Evolutionary conservation across 371 early-diverging fungal species (phyloP).

Genomic region (Mucor irregularis): DNA sequence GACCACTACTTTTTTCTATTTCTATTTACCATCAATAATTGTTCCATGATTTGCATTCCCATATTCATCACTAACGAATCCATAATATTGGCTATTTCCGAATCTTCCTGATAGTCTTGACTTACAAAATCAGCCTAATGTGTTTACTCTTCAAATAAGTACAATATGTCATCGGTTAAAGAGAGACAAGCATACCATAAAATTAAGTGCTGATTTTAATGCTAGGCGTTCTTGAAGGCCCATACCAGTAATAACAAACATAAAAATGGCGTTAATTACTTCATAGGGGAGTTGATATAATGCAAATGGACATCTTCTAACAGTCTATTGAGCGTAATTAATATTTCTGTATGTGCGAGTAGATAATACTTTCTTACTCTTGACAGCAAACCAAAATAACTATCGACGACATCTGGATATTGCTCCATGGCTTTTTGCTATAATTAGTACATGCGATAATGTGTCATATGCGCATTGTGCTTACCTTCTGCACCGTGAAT

Average conservation of each 20-base stretch:
- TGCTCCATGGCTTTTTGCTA: slow-evolving; percentile 45
- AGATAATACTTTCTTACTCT: slow-evolving; percentile 39
- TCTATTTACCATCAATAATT: slow-evolving; percentile 48
- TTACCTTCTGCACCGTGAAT: slow-evolving; percentile 54
- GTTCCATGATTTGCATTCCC: slow-evolving; percentile 58
- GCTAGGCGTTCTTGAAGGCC: slow-evolving; percentile 64
- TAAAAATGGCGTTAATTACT: slow-evolving; percentile 50
- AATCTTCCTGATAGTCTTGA: slow-evolving; percentile 45
- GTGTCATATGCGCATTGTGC: not conserved
- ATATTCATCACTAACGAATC: slow-evolving; percentile 47
- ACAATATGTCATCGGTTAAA: no score
- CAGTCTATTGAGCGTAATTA: slow-evolving; percentile 31
- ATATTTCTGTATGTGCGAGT: not conserved
- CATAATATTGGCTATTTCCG: slow-evolving; percentile 38
- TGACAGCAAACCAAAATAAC: slow-evolving; percentile 56
- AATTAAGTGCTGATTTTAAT: slow-evolving; percentile 56
- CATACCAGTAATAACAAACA: slow-evolving; percentile 58
- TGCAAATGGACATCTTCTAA: slow-evolving; percentile 55
- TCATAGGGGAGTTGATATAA: slow-evolving; percentile 55
- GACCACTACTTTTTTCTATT: not conserved
- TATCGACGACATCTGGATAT: slow-evolving; percentile 36
- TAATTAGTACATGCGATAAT: not conserved
- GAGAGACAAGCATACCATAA: slow-evolving; percentile 54
- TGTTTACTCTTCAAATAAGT: not conserved
- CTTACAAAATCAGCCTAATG: slow-evolving; percentile 55